phyloP scores from a whole-genome alignment of 441 rosid species.

The Syzygium malaccense region DNA sequence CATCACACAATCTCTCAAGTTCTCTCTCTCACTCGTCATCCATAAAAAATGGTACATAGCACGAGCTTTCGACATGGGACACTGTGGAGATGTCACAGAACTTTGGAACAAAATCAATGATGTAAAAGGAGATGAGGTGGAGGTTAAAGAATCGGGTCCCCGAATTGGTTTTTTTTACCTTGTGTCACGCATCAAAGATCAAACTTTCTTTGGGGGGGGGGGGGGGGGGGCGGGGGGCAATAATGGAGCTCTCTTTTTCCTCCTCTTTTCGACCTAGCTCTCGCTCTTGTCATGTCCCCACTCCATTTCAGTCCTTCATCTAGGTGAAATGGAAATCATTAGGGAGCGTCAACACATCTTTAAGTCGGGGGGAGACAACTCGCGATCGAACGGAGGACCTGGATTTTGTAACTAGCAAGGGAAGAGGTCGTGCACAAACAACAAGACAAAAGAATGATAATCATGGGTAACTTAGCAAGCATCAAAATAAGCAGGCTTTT shows the following conservation, averaged over 20 bases:
- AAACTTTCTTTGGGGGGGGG: slow-evolving; percentile 27
- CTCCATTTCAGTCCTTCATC: slow-evolving; percentile 17
- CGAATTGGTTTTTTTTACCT: slow-evolving; percentile 15
- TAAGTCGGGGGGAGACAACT: slow-evolving; percentile 8
- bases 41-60: not conserved
- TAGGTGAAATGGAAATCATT: slow-evolving; percentile 12
- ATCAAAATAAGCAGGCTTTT: slow-evolving; percentile 10
- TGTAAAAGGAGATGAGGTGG: not conserved
- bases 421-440: slow-evolving; percentile 35
- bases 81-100: not conserved
- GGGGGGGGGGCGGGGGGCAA: slow-evolving; percentile 21
- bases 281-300: slow-evolving; percentile 11
- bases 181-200: not conserved
- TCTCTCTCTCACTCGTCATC: not conserved
- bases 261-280: slow-evolving; percentile 21
- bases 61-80: not conserved
- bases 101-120: slow-evolving; percentile 1
- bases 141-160: not conserved
- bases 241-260: slow-evolving; percentile 17
- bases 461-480: slow-evolving; percentile 13
- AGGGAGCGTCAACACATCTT: slow-evolving; percentile 22
- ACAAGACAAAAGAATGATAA: slow-evolving; percentile 29
- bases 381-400: not conserved
- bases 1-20: not conserved
- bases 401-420: not conserved